Evolutionary conservation across 805 yeast genomes (phyloP), one percentile per base, ranked within the genome.

Genomic region (Jamesozyma hellenica): DNA sequence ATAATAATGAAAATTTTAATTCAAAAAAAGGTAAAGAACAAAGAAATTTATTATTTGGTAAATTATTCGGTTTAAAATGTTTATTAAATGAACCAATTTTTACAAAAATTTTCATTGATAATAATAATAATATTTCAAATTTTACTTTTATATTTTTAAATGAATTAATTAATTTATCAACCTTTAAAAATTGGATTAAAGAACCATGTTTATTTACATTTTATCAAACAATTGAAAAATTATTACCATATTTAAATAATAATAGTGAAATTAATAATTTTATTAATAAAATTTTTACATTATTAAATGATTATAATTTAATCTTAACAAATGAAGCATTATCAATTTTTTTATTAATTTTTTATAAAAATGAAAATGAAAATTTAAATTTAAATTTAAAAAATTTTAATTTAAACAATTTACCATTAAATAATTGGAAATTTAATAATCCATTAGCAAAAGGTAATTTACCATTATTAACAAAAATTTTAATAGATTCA

Each of bases 11-110:
- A 18, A 51, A 68, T 2, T 16, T 14, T 27, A 63, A 68, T 28
- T 65, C 68, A 27, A 61, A 63, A 49, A 83, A 82, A 50, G 96
- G 96, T 4, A 82, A 79, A 52, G 94, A 85, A 51, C 84, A 82
- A 55, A 70, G 96, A 43, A 78, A 88, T 1, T 66, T 75, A 13
- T 60, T 83, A 14, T 87, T 90, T 64, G 97, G 96, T 5, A 72
- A 77, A 52, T 65, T 88, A 34, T 88, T 90, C 58, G 96, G 95
- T 0, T 64, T 85, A 16, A 94, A 88, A 57, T 74, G 83, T 1
- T 53, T 88, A 36, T 67, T 82, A 26, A 80, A 79, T 36, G 71
- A 80, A 12, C 65, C 69, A 2, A 52, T 73, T 8, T 59, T 57
- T 35, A 38, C 43, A 4, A 46, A 42, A 18, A 35, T 53, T 23